Evolutionary conservation across 2,329 filamentous ascomycete species (phyloP).

Genomic region (Bipolaris zeicola): DNA sequence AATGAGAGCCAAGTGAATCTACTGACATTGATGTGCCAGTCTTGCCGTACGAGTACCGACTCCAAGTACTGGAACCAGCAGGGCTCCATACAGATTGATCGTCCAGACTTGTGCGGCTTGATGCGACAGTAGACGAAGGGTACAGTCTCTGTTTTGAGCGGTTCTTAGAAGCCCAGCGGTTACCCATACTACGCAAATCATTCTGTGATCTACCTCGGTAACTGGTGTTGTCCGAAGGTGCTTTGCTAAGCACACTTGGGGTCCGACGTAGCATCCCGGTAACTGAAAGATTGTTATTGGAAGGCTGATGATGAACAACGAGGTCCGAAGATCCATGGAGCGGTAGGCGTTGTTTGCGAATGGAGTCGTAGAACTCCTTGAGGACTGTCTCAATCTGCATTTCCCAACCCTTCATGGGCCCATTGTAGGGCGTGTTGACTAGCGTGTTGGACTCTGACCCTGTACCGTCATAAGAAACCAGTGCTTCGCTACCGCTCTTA

Average conservation of each 20-base stretch:
- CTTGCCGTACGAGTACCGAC: conserved; percentile 88
- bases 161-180: conserved; percentile 83
- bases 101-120: conserved; percentile 91
- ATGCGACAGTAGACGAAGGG: conserved; percentile 79
- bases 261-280: conserved; percentile 76
- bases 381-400: conserved; percentile 86
- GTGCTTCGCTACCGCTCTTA: conserved; percentile 45
- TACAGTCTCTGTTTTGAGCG: conserved; percentile 79
- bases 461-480: conserved; percentile 44
- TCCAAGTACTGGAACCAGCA: conserved; percentile 90
- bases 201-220: conserved; percentile 72
- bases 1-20: conserved; percentile 81
- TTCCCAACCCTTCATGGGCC: conserved; percentile 81
- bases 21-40: conserved; percentile 91
- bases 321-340: conserved; percentile 72
- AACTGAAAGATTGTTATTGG: conserved; percentile 70
- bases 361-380: conserved; percentile 89
- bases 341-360: conserved; percentile 84
- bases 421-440: conserved; percentile 77
- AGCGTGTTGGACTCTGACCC: conserved; percentile 70
- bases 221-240: conserved; percentile 79
- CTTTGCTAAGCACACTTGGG: conserved; percentile 90
- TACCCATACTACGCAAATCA: conserved; percentile 67
- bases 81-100: conserved; percentile 94
- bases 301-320: conserved; percentile 53